phyloP scores from a whole-genome alignment of 2,329 filamentous ascomycete species.

The Fusarium sp. region DNA sequence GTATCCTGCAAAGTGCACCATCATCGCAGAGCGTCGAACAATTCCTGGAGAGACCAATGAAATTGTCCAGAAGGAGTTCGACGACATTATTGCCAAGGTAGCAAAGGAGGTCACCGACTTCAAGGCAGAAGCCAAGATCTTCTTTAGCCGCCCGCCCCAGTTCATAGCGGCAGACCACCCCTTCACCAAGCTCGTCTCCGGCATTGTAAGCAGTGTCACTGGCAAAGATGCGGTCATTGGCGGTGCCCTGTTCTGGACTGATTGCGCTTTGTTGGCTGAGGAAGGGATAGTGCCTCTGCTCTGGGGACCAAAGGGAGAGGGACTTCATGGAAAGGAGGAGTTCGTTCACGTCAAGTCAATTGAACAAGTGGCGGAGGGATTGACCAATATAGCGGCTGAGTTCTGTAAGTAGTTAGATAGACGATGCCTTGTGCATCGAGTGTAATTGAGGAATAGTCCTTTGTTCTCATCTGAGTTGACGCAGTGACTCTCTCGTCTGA shows the following conservation, averaged over 20 bases:
- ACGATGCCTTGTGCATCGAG: not conserved
- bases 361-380: constrained; percentile 44
- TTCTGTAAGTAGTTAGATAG: constrained; percentile 44
- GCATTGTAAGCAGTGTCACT: constrained; percentile 43
- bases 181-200: constrained; percentile 49
- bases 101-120: constrained; percentile 50
- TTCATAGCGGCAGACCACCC: constrained; percentile 54
- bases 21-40: constrained; percentile 61
- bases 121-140: constrained; percentile 52
- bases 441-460: not conserved
- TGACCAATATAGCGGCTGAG: constrained; percentile 42
- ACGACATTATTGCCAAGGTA: constrained; percentile 49
- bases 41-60: constrained; percentile 55
- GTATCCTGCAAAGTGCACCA: constrained; percentile 60
- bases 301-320: constrained; percentile 59
- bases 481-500: not conserved
- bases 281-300: constrained; percentile 58
- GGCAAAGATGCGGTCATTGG: constrained; percentile 41
- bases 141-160: constrained; percentile 56
- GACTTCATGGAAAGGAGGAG: constrained; percentile 61
- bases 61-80: constrained; percentile 51
- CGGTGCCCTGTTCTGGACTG: constrained; percentile 58
- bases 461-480: too few species aligned
- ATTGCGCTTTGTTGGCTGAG: constrained; percentile 59
- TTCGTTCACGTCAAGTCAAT: constrained; percentile 59